These are phyloP conservation scores for Tricharina praecox DNA, from an alignment of 495 filamentous ascomycete genomes.

Conservation along the genomic window DNA sequence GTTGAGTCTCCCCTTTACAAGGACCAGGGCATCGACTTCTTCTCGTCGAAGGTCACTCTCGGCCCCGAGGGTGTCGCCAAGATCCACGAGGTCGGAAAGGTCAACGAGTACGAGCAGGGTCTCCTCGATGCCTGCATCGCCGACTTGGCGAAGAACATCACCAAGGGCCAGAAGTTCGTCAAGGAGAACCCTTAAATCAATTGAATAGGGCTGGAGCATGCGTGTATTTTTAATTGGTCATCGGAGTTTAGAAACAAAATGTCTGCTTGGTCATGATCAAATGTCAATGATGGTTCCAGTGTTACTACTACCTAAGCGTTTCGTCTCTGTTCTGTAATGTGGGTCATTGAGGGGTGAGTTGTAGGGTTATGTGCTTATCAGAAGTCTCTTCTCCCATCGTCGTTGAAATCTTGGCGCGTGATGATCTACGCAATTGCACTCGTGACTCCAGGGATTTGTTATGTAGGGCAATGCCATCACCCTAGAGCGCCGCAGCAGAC, in stretches of 20 bases:
- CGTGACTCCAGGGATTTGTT: no score
- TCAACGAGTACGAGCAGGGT: slow-evolving; percentile 72
- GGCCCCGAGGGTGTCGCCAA: slow-evolving; percentile 91
- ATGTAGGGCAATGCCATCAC: no score
- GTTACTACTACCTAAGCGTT: no score
- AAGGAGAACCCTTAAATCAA: slow-evolving; percentile 48
- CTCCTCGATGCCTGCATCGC: slow-evolving; percentile 65
- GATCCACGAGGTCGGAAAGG: slow-evolving; percentile 66
- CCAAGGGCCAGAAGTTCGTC: slow-evolving; percentile 54
- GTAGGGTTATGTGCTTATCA: no score
- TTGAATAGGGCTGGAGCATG: background rate
- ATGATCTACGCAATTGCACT: no score
- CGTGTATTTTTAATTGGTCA: background rate
- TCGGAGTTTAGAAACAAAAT: background rate
- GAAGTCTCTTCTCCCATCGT: no score
- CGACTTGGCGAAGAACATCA: slow-evolving; percentile 82
- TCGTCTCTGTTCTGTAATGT: no score
- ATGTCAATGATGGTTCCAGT: no score
- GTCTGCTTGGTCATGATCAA: background rate
- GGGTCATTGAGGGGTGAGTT: no score
- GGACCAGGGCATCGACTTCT: slow-evolving; percentile 91
- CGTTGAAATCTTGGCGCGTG: no score
- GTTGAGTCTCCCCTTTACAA: slow-evolving; percentile 95
- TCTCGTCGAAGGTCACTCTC: slow-evolving; percentile 82
- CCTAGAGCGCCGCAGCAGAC: no score